Evolutionary conservation across 345 rosid genomes (phyloP).

Genomic region (Boechera retrofracta): DNA sequence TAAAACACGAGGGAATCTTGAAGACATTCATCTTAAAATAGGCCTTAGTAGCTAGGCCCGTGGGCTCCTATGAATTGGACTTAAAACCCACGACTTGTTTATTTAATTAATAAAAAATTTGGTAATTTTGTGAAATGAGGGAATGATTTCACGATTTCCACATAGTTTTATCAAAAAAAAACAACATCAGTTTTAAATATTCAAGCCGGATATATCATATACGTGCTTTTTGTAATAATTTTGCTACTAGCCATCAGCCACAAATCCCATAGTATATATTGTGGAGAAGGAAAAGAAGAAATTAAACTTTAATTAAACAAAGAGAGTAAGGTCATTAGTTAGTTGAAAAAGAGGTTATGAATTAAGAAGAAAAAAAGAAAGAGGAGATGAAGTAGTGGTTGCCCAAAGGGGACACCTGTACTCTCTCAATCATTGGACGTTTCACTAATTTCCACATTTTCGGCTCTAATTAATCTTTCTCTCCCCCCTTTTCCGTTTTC

Average conservation of each 20-base stretch:
- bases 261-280: too few species aligned
- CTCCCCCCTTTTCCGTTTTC: background rate
- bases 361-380: background rate
- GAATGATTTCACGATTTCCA: too few species aligned
- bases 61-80: background rate
- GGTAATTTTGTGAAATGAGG: too few species aligned
- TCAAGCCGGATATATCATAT: too few species aligned
- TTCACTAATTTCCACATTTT: constrained; percentile 40
- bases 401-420: constrained; percentile 16
- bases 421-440: constrained; percentile 29
- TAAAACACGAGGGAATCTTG: background rate
- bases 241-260: background rate
- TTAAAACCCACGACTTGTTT: background rate
- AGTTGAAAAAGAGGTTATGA: background rate
- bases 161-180: too few species aligned
- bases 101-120: too few species aligned
- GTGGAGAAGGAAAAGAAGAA: too few species aligned
- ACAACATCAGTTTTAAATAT: too few species aligned
- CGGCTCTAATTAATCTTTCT: constrained; percentile 7
- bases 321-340: background rate
- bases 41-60: background rate
- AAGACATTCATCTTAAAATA: background rate
- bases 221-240: too few species aligned
- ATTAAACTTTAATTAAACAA: too few species aligned
- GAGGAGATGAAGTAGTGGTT: constrained; percentile 25